Evolutionary conservation across 2,329 filamentous ascomycete genomes (phyloP).

Genomic region (Nemania diffusa): DNA sequence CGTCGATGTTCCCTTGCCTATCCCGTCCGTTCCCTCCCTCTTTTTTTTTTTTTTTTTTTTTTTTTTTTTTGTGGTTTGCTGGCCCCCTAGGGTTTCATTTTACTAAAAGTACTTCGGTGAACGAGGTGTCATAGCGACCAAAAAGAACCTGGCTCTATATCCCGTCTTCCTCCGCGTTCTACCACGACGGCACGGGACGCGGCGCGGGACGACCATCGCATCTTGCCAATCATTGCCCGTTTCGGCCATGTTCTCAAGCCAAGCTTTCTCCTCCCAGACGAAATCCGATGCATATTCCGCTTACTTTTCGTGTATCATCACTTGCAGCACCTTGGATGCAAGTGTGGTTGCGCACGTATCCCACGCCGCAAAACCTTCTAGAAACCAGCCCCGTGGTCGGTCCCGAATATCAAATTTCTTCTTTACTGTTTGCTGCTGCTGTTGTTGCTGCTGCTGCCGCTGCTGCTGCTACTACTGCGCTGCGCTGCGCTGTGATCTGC

Average conservation of each 20-base stretch:
- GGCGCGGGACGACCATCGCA: conserved; percentile 8
- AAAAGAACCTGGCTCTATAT: neutral
- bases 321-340: conserved; percentile 27
- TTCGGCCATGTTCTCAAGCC: conserved; percentile 20
- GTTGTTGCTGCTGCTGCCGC: neutral
- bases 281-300: conserved; percentile 31
- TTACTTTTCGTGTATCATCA: conserved; percentile 28
- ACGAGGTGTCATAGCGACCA: conserved; percentile 1
- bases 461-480: neutral
- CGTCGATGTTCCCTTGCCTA: neutral
- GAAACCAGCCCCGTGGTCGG: conserved; percentile 25
- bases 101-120: conserved; percentile 4
- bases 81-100: neutral
- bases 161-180: neutral
- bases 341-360: conserved; percentile 20
- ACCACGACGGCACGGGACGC: conserved; percentile 11
- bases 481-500: conserved; percentile 7
- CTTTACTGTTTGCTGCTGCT: neutral
- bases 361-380: conserved; percentile 7
- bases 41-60: neutral
- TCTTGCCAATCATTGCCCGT: conserved; percentile 4
- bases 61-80: too few species aligned
- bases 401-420: conserved; percentile 26
- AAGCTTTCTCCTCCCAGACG: conserved; percentile 25
- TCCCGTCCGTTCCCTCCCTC: too few species aligned